phyloP scores from a whole-genome alignment of 805 yeast species.

The Saccharomycopsis fermentans region DNA sequence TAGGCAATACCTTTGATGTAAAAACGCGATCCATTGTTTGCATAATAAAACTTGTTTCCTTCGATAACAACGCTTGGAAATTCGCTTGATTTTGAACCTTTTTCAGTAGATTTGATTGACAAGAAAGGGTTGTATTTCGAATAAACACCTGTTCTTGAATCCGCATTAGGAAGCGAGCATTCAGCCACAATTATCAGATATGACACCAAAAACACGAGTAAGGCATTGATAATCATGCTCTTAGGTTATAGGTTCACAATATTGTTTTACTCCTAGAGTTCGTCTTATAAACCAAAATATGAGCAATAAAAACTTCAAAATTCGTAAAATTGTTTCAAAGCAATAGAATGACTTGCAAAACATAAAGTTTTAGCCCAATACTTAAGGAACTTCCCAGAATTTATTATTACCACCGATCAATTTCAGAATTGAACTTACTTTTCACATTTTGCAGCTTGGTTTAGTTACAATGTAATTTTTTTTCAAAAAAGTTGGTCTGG shows the following conservation, averaged over 20 bases:
- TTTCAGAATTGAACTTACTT: no score
- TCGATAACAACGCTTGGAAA: conserved; percentile 60
- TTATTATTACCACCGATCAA: no score
- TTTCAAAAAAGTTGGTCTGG: background rate
- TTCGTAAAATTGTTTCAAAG: no score
- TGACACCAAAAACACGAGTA: background rate
- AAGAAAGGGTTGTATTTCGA: background rate
- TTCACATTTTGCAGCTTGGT: no score
- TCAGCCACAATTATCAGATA: background rate
- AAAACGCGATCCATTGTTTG: conserved; percentile 72
- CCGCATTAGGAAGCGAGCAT: background rate
- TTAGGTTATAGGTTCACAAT: no score
- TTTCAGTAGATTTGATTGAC: background rate
- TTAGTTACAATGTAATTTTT: background rate
- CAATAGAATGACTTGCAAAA: no score
- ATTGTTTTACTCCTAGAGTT: no score
- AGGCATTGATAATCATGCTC: background rate
- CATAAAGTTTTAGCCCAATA: no score
- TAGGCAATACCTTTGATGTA: conserved; percentile 72
- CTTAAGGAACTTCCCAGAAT: no score
- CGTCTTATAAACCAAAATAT: no score
- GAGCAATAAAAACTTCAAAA: no score
- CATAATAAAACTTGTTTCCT: conserved; percentile 69
- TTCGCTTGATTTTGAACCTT: conserved; percentile 22
- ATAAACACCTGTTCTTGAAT: background rate